Base-by-base conservation (phyloP, 768 basidiomycete species). In the Trametes maxima region DNA sequence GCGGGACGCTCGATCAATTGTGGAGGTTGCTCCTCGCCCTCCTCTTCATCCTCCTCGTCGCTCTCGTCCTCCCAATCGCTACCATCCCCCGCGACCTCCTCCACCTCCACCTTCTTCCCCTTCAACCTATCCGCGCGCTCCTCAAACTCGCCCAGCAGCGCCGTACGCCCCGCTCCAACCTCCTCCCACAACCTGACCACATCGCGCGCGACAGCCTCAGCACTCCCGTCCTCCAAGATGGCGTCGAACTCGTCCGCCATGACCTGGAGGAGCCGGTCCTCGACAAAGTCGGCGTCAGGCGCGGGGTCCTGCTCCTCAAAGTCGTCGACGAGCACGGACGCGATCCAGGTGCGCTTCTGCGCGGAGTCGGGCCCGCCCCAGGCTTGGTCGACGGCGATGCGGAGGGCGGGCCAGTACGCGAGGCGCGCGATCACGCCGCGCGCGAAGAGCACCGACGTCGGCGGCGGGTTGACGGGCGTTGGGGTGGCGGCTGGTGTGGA, bases 191-290 rank as follows among this genome's bases (percentile, higher is more conserved):
- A 74, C 40, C 68, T 73, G 33, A 92, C 80, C 35, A 95, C 77
- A 68, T 95, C 92, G 64, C 71, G 75, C 12, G 93, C 89, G 44
- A 98, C 86, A 3, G 72, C 76, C 59, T 86, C 85, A 1, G 88
- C 86, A 56, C 92, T 94, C 19, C 84, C 92, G 68, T 98, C 96
- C 65, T 97, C 94, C 22, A 98, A 76, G 12, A 81, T 76, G 14
- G 85, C 82, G 21, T 94, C 93, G 68, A 93, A 98, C 70, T 97
- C 95, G 67, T 97, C 93, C 8, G 79, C 78, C 81, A 97, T 86
- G 48, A 92, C 83, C 69, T 96, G 93, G 13, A 90, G 78, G 14
- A 98, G 78, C 64, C 89, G 78, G 54, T 92, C 86, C 68, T 92
- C 93, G 62, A 98, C 76, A 67, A 95, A 93, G 67, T 85, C 79